A percentile compares a stretch with the other conserved stretches of the same genome.
phyloP scores from a whole-genome alignment of 208 protist species.

The Strigomonas culicis region DNA sequence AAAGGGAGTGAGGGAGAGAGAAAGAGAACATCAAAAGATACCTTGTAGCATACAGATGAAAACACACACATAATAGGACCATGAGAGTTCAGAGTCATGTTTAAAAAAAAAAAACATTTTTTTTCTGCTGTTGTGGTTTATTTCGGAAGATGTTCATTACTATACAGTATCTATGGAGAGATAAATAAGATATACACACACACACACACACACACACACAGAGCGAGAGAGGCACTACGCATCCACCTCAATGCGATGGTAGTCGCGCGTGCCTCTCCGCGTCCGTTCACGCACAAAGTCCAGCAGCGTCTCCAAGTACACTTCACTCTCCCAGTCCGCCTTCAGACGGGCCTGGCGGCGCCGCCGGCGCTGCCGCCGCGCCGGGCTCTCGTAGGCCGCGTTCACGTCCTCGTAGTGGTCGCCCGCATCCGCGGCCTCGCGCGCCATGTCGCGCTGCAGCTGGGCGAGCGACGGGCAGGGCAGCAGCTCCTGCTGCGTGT shows the following conservation, averaged over 20 bases:
- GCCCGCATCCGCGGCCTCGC: conserved; percentile 15
- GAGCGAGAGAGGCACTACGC: too few species aligned
- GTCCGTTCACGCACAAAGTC: conserved; percentile 25
- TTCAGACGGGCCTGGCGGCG: conserved; percentile 28
- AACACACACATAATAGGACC: too few species aligned
- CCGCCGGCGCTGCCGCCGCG: conserved; percentile 18
- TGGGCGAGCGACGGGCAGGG: conserved; percentile 52
- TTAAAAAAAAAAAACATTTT: too few species aligned
- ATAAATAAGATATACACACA: background rate
- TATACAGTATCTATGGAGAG: too few species aligned
- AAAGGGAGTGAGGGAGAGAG: too few species aligned
- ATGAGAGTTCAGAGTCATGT: too few species aligned
- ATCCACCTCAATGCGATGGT: conserved; percentile 13
- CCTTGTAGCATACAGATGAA: too few species aligned
- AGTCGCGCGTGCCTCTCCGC: conserved; percentile 20
- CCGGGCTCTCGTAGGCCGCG: conserved; percentile 19
- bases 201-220: too few species aligned
- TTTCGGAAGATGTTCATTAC: too few species aligned
- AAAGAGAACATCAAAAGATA: too few species aligned
- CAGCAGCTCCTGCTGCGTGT: conserved; percentile 60
- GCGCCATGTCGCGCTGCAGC: conserved; percentile 38
- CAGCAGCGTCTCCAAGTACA: conserved; percentile 48
- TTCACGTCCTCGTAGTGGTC: conserved; percentile 24
- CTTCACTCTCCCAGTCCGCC: conserved; percentile 51
- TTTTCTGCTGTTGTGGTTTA: too few species aligned